Percentiles rank a stretch among this genome's conserved stretches.
phyloP scores from a whole-genome alignment of 768 basidiomycete species.

The Boletus pseudo-olivaceus region DNA sequence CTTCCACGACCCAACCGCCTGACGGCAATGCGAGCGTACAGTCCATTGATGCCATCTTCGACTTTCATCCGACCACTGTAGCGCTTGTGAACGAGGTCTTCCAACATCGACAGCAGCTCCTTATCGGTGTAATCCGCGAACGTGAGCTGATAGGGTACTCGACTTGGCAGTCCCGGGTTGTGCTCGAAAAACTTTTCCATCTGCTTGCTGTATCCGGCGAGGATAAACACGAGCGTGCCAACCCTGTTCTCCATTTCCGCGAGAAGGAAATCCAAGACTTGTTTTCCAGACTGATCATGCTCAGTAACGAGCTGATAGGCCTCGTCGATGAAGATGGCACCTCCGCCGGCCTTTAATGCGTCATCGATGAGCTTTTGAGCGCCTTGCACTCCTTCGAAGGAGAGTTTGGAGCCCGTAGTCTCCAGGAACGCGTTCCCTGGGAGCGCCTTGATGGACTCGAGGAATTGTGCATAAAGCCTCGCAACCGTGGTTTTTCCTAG shows the following conservation, averaged over 20 bases:
- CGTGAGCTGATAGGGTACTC: conserved; percentile 57
- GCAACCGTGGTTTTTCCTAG: conserved; percentile 72
- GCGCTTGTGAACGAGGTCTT: conserved; percentile 42
- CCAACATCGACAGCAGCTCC: conserved; percentile 55
- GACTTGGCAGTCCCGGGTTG: conserved; percentile 66
- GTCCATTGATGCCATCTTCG: conserved; percentile 51
- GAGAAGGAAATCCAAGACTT: conserved; percentile 67
- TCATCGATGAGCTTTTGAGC: conserved; percentile 51
- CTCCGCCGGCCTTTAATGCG: conserved; percentile 54
- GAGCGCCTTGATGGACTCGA: conserved; percentile 52
- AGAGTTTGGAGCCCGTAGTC: conserved; percentile 59
- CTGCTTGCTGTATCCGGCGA: conserved; percentile 68
- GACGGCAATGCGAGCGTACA: conserved; percentile 55
- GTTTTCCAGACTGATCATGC: conserved; percentile 46
- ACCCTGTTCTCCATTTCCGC: conserved; percentile 74
- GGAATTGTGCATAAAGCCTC: conserved; percentile 59
- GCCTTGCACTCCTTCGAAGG: conserved; percentile 54
- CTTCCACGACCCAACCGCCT: conserved; percentile 61
- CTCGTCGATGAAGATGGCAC: conserved; percentile 69
- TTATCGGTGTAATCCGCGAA: conserved; percentile 62
- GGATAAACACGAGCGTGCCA: conserved; percentile 63
- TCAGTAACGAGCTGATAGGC: conserved; percentile 63
- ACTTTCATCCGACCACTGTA: conserved; percentile 52
- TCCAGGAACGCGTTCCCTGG: conserved; percentile 56
- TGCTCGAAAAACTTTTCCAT: conserved; percentile 81